phyloP scores from a whole-genome alignment of 164 flowering plant species.

The Aristolochia californica region DNA sequence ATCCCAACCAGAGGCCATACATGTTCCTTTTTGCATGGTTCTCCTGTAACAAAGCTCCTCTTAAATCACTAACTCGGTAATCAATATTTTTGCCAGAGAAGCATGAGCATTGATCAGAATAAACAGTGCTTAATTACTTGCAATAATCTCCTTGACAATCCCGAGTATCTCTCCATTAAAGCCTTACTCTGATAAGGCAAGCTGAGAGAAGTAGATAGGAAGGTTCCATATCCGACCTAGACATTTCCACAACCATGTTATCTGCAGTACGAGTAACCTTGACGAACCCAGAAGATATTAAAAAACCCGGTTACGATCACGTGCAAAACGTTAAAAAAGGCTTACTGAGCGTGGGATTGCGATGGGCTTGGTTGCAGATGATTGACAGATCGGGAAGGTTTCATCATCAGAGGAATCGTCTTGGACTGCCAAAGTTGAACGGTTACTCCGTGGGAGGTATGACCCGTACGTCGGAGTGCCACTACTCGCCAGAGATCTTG shows the following conservation, averaged over 20 bases:
- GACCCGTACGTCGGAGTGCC: slow-evolving; percentile 63
- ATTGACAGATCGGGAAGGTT: slow-evolving; percentile 9
- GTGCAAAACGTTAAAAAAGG: no score
- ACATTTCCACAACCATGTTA: background rate
- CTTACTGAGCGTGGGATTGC: slow-evolving; percentile 62
- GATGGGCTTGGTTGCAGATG: slow-evolving; percentile 28
- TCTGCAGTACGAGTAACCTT: background rate
- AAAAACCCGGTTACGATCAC: no score
- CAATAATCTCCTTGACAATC: slow-evolving; percentile 26
- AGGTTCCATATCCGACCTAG: slow-evolving; percentile 60
- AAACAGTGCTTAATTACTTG: slow-evolving; percentile 20
- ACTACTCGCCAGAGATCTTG: slow-evolving; percentile 82
- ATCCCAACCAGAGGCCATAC: slow-evolving; percentile 54
- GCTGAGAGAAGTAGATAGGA: slow-evolving; percentile 37
- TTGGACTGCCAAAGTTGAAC: slow-evolving; percentile 38
- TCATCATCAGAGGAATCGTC: slow-evolving; percentile 58
- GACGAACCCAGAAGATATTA: background rate
- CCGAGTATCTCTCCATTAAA: slow-evolving; percentile 23
- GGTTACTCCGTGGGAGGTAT: slow-evolving; percentile 67
- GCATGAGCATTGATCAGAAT: background rate
- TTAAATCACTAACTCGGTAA: background rate
- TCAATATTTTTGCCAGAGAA: background rate
- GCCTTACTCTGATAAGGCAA: slow-evolving; percentile 40
- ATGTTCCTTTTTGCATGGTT: slow-evolving; percentile 19
- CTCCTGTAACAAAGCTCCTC: slow-evolving; percentile 18